Evolutionary conservation across 1,139 yeast species (phyloP), one percentile per base, ranked within the genome.

Genomic region (Taiozyma sp.): DNA sequence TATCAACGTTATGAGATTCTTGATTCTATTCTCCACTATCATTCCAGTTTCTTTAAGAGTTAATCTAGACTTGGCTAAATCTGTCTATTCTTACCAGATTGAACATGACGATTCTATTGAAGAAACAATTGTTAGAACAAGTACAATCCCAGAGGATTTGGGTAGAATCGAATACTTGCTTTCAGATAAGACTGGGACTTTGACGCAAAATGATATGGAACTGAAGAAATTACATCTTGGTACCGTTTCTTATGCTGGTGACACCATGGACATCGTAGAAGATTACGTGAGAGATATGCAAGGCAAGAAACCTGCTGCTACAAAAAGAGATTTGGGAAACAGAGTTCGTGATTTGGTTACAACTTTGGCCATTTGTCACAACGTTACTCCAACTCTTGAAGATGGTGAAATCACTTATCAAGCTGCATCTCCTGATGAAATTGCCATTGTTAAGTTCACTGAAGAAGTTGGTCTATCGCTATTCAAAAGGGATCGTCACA

Each of bases 381-480:
- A 91, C 60, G 99, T 95, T 30, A 95, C 99, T 0, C 97, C 97
- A 1, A 81, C 90, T 0, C 76, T 80, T 57, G 95, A 87, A 52
- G 83, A 78, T 52, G 84, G 84, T 7, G 78, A 71, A 48, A 66
- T 88, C 10, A 78, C 90, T 2, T 95, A 92, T 66, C 99, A 95
- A 69, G 99, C 99, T 0, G 97, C 98, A 0, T 92, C 98, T 0
- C 99, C 99, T 0, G 99, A 95, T 72, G 99, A 95, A 68, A 84
- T 93, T 57, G 99, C 99, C 23, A 93, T 95, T 59, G 98, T 95
- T 30, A 87, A 87, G 64, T 95, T 91, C 72, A 88, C 97, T 1
- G 96, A 89, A 57, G 68, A 75, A 6, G 95, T 92, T 36, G 99
- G 99, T 0, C 72, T 95, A 45, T 80, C 89, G 12, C 74, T 95